Percentiles rank a stretch among this genome's conserved stretches.
Conservation (phyloP, 805 yeast genomes). For the Schizosaccharomyces octosporus region DNA sequence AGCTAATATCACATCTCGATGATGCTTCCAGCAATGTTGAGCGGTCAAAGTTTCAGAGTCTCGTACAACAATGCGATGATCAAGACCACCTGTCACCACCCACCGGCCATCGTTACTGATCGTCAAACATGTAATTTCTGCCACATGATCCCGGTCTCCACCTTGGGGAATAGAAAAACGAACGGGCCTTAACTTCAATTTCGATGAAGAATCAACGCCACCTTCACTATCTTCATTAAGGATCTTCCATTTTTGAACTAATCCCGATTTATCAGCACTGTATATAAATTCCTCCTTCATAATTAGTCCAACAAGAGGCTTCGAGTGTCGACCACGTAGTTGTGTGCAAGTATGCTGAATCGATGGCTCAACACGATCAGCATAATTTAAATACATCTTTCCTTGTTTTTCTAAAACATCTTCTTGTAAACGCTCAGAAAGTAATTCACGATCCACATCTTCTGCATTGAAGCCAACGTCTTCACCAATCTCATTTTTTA, state of each 20-base stretch:
- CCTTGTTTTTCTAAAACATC: constrained; percentile 87
- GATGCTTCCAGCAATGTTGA: constrained; percentile 48
- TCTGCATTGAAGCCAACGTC: constrained; percentile 51
- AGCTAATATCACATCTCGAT: constrained; percentile 47
- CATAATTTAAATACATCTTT: constrained; percentile 33
- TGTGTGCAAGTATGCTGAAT: not conserved
- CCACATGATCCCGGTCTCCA: constrained; percentile 45
- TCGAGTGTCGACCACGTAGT: not conserved
- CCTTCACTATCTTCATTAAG: constrained; percentile 11
- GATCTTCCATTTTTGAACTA: constrained; percentile 55
- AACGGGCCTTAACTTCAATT: not conserved
- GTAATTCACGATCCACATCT: constrained; percentile 69
- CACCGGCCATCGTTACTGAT: constrained; percentile 69
- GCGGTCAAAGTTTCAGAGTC: constrained; percentile 55
- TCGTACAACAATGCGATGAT: constrained; percentile 64
- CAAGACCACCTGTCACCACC: constrained; percentile 79
- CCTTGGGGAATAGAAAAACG: constrained; percentile 15
- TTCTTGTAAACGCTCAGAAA: constrained; percentile 51
- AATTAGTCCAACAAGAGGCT: constrained; percentile 17
- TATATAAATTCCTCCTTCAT: constrained; percentile 37
- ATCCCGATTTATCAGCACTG: constrained; percentile 62
- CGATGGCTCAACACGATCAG: constrained; percentile 1
- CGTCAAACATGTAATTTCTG: constrained; percentile 52
- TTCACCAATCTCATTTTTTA: constrained; percentile 31
- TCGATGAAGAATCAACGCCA: constrained; percentile 5